Conservation (phyloP, 805 yeast species). For the Teunomyces stri region DNA sequence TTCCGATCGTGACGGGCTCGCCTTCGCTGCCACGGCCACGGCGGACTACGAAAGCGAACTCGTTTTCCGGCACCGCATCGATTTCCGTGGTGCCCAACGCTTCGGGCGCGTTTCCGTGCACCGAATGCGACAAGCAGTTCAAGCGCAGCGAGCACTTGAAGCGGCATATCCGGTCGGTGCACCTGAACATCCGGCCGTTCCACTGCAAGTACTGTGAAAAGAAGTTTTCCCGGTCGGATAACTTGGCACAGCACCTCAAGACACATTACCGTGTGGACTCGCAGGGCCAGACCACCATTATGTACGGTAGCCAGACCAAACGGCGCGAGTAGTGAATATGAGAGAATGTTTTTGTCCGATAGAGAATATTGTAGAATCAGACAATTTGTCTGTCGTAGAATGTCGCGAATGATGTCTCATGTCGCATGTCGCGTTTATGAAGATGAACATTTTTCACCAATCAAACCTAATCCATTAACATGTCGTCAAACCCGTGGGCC, state of each 20-base stretch:
- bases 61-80: conserved; percentile 2
- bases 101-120: conserved; percentile 34
- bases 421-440: background rate
- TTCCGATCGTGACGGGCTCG: background rate
- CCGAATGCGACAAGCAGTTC: conserved; percentile 41
- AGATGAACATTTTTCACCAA: conserved; percentile 3
- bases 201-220: conserved; percentile 46
- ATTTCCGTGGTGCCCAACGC: conserved; percentile 9
- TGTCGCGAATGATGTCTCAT: background rate
- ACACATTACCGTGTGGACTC: conserved; percentile 25
- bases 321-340: conserved; percentile 4
- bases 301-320: conserved; percentile 5
- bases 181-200: conserved; percentile 44
- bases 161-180: conserved; percentile 42
- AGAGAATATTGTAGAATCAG: no score
- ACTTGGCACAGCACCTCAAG: conserved; percentile 44
- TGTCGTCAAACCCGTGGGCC: conserved; percentile 27
- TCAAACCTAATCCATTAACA: background rate
- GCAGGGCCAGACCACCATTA: conserved; percentile 9
- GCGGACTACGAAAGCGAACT: conserved; percentile 1
- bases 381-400: background rate
- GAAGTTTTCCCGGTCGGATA: conserved; percentile 42
- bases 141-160: conserved; percentile 44
- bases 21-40: background rate
- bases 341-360: background rate